phyloP scores from a whole-genome alignment of 2,329 filamentous ascomycete species.

The Penicillium occitanis region DNA sequence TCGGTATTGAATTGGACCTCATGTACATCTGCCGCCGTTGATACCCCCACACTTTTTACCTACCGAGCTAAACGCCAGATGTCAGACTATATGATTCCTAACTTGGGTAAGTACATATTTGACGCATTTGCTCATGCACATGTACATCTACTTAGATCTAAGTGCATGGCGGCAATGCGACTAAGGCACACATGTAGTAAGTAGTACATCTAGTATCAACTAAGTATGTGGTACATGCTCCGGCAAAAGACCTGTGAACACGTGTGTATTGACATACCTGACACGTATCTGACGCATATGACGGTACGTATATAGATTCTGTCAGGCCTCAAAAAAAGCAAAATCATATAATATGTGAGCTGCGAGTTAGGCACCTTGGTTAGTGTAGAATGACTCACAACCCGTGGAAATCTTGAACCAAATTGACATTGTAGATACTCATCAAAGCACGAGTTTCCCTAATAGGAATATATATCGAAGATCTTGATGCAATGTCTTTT shows the following conservation, averaged over 20 bases:
- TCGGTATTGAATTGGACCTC: not conserved
- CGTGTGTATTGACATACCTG: not conserved
- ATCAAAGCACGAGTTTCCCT: not conserved
- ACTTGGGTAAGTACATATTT: constrained; percentile 1
- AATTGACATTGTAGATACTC: not conserved
- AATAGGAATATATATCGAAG: not conserved
- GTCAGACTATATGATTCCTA: not conserved
- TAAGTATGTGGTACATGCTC: not conserved
- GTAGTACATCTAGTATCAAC: not conserved
- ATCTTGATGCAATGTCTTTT: not conserved
- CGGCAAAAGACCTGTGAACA: not conserved
- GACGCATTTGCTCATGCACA: not conserved
- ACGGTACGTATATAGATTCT: not conserved
- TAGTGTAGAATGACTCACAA: not conserved
- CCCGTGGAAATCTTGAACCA: not conserved
- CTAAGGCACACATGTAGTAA: not conserved
- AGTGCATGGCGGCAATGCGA: not conserved
- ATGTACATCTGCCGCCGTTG: not conserved
- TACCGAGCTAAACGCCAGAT: not conserved
- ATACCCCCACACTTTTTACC: not conserved
- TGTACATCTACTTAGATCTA: constrained; percentile 4
- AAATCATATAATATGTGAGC: not conserved
- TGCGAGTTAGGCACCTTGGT: not conserved
- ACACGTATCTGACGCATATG: not conserved
- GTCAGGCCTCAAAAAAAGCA: not conserved